phyloP scores from a whole-genome alignment of 2,329 filamentous ascomycete species.

The Calonectria pseudoreteaudii region DNA sequence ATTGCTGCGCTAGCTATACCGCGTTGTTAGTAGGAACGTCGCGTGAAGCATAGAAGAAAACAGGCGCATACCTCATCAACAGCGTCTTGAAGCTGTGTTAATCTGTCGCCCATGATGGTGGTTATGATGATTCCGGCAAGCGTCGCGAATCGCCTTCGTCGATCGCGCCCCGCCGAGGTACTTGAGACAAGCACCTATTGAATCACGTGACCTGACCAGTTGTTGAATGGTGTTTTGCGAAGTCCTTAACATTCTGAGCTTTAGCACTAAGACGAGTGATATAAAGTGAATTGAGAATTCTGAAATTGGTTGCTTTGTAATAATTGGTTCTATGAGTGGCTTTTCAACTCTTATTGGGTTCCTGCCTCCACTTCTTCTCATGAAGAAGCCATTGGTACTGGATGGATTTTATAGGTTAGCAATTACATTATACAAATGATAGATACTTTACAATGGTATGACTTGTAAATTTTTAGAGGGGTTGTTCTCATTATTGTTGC shows the following conservation, averaged over 20 bases:
- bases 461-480: not conserved
- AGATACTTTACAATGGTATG: not conserved
- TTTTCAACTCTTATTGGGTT: not conserved
- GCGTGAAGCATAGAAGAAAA: not conserved
- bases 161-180: not conserved
- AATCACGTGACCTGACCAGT: not conserved
- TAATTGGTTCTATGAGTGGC: not conserved
- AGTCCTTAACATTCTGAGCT: not conserved
- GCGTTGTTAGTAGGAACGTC: conserved; percentile 12
- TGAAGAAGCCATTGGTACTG: not conserved
- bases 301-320: not conserved
- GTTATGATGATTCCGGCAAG: conserved; percentile 12
- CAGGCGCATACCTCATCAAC: conserved; percentile 75
- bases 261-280: not conserved
- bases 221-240: not conserved
- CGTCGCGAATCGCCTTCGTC: not conserved
- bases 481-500: not conserved
- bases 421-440: not conserved
- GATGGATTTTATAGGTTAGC: not conserved
- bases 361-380: not conserved
- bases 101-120: conserved; percentile 75
- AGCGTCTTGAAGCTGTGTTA: conserved; percentile 88
- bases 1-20: conserved; percentile 74
- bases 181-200: not conserved
- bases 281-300: not conserved